Conservation (phyloP, 75 land plant genomes). For the Isoetes taiwanensis region DNA sequence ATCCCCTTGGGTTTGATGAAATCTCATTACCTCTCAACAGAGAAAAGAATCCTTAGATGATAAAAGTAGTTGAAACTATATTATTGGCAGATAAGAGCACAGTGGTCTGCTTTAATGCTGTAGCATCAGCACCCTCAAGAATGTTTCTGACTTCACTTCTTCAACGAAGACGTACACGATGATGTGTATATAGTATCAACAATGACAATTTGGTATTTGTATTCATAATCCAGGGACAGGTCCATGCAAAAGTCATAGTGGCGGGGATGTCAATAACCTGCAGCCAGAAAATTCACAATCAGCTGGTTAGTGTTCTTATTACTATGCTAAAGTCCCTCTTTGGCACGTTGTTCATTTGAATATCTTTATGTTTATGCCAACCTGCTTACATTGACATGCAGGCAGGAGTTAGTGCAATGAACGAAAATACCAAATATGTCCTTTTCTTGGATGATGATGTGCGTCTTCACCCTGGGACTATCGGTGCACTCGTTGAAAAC, state of each 20-base stretch:
- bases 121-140: no score
- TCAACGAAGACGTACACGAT: no score
- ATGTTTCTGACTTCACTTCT: no score
- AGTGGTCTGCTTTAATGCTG: no score
- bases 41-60: no score
- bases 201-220: neutral
- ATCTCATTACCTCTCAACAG: no score
- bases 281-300: conserved; percentile 98
- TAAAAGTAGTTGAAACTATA: no score
- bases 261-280: conserved; percentile 91
- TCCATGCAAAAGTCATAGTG: conserved; percentile 59
- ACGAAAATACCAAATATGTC: conserved; percentile 88
- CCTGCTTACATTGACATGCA: conserved; percentile 17
- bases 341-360: neutral
- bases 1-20: no score
- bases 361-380: neutral
- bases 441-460: conserved; percentile 99
- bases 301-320: conserved; percentile 42
- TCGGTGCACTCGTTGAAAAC: conserved; percentile 81
- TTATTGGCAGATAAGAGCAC: no score
- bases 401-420: conserved; percentile 94
- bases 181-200: no score
- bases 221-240: conserved; percentile 38
- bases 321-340: neutral
- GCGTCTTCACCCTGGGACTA: conserved; percentile 86